phyloP scores from a whole-genome alignment of 2,329 filamentous ascomycete genomes.

The Fusarium robinianum region DNA sequence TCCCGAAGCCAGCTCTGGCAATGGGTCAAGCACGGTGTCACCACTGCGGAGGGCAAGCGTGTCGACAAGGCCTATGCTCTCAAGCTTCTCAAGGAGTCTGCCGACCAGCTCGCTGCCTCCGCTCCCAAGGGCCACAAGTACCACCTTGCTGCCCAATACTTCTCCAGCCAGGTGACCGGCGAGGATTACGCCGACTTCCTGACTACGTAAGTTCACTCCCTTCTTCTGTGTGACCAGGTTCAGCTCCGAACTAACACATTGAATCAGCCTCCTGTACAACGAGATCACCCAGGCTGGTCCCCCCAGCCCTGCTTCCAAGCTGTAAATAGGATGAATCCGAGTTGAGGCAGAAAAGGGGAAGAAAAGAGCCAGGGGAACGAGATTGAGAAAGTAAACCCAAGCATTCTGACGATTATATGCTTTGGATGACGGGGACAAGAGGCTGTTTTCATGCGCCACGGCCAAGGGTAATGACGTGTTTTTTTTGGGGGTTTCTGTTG shows the following conservation, averaged over 20 bases:
- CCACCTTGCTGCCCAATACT: conserved; percentile 88
- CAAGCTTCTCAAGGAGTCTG: conserved; percentile 82
- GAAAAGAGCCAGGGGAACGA: no score
- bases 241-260: conserved; percentile 22
- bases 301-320: conserved; percentile 64
- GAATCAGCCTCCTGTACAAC: conserved; percentile 75
- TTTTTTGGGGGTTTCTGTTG: no score
- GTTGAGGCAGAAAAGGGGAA: conserved; percentile 5
- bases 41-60: conserved; percentile 84
- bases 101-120: conserved; percentile 73
- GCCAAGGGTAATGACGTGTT: conserved; percentile 22
- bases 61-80: conserved; percentile 92
- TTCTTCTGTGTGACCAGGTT: background rate
- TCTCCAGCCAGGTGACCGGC: conserved; percentile 88
- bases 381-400: conserved; percentile 13
- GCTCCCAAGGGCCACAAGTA: conserved; percentile 90
- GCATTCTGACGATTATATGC: conserved; percentile 13
- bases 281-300: conserved; percentile 78
- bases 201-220: conserved; percentile 65
- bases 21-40: conserved; percentile 76
- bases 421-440: conserved; percentile 14
- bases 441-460: conserved; percentile 5
- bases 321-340: conserved; percentile 48
- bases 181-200: conserved; percentile 98
- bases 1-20: conserved; percentile 96